A percentile compares a stretch with the other conserved stretches of the same genome.
Evolutionary conservation across 140 eudicot genomes (phyloP).

Genomic region (Ambrosia hybrid): DNA sequence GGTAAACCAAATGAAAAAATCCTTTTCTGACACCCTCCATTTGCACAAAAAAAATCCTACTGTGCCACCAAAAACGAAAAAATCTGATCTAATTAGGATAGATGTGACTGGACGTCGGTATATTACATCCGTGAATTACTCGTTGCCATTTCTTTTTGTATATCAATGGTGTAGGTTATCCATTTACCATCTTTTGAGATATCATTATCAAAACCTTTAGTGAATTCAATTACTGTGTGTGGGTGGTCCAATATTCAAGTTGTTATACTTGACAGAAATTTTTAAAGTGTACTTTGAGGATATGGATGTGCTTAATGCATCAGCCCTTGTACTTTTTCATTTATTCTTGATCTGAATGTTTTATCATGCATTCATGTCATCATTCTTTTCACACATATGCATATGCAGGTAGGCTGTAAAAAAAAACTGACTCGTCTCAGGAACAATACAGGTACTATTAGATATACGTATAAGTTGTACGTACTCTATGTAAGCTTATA

Average conservation of each 20-base stretch:
- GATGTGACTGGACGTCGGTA: conserved; percentile 5
- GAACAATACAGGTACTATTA: conserved; percentile 1
- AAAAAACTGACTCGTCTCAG: conserved; percentile 14
- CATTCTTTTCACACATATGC: conserved; percentile 27
- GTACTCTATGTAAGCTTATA: neutral
- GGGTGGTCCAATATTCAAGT: conserved; percentile 33
- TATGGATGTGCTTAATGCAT: conserved; percentile 31
- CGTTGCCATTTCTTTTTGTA: conserved; percentile 10
- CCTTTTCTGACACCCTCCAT: no score
- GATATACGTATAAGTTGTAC: neutral
- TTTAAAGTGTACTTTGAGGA: conserved; percentile 36
- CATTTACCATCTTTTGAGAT: neutral
- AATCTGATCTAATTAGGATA: conserved; percentile 14
- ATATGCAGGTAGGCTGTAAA: conserved; percentile 24
- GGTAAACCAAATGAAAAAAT: no score
- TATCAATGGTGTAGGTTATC: conserved; percentile 13
- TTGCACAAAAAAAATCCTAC: no score
- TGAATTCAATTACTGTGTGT: conserved; percentile 17
- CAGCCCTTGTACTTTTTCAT: conserved; percentile 26
- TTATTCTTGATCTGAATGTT: conserved; percentile 22
- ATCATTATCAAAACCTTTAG: conserved; percentile 6
- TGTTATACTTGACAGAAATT: conserved; percentile 31
- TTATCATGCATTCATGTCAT: conserved; percentile 20
- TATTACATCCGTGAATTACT: conserved; percentile 11
- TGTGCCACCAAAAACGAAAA: no score